Conservation (phyloP, 306 rosid species). For the Parietaria judaica region DNA sequence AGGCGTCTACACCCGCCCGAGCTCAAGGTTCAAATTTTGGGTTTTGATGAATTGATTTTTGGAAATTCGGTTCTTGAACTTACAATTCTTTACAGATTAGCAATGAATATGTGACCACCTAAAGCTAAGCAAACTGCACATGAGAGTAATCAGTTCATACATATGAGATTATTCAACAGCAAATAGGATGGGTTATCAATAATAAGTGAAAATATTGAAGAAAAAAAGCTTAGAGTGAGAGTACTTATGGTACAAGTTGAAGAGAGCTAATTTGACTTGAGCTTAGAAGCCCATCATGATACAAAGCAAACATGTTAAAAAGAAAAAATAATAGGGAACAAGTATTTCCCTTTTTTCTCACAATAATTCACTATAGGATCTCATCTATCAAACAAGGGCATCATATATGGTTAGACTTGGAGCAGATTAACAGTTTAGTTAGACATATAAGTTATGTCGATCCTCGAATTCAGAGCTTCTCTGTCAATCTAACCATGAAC, state of each 20-base stretch:
- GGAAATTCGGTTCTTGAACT: too few species aligned
- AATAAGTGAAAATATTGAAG: not conserved
- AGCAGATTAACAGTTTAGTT: slow-evolving; percentile 18
- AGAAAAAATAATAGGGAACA: slow-evolving; percentile 5
- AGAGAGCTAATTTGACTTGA: slow-evolving; percentile 15
- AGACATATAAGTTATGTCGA: slow-evolving; percentile 7
- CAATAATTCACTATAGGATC: slow-evolving; percentile 14
- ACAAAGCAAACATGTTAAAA: slow-evolving; percentile 14
- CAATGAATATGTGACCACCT: too few species aligned
- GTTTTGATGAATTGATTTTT: too few species aligned
- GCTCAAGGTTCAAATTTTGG: too few species aligned
- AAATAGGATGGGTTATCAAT: not conserved
- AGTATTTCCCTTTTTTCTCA: slow-evolving; percentile 7
- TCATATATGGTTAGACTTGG: slow-evolving; percentile 14
- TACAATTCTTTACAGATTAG: too few species aligned
- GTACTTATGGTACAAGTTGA: not conserved
- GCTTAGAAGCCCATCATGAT: slow-evolving; percentile 15
- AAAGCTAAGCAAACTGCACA: too few species aligned
- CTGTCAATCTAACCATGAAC: slow-evolving; percentile 87
- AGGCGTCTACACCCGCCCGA: too few species aligned
- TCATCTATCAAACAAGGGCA: slow-evolving; percentile 20
- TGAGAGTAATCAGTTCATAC: too few species aligned
- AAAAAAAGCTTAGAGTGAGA: not conserved
- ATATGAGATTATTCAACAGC: not conserved
- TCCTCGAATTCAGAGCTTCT: slow-evolving; percentile 50